Conservation (phyloP, 768 basidiomycete species). For the Rhodotorula toruloides region DNA sequence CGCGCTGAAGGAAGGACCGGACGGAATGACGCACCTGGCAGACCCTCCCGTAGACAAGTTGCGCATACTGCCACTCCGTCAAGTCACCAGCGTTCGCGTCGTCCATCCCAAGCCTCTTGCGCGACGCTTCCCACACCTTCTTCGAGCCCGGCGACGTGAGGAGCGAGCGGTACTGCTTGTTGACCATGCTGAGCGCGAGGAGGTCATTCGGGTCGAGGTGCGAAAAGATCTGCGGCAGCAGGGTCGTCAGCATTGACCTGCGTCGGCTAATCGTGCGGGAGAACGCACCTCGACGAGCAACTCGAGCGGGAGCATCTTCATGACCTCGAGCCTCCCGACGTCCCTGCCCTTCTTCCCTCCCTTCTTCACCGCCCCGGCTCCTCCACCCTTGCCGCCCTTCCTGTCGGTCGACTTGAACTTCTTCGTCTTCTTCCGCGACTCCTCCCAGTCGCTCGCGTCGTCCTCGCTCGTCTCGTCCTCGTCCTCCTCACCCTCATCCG, state of each 20-base stretch:
- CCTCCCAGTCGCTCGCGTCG: not conserved
- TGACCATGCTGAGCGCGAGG: not conserved
- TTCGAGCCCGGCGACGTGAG: not conserved
- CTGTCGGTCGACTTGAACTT: not conserved
- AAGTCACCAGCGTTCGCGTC: not conserved
- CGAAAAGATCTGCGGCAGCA: slow-evolving; percentile 6
- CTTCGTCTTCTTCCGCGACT: not conserved
- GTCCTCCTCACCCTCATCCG: not conserved
- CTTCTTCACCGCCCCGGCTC: not conserved
- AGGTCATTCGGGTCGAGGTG: slow-evolving; percentile 43
- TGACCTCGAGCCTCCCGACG: slow-evolving; percentile 34
- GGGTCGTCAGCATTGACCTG: slow-evolving; percentile 34
- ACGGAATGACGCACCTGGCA: slow-evolving; percentile 1
- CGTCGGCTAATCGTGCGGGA: slow-evolving; percentile 2
- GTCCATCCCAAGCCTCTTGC: slow-evolving; percentile 3
- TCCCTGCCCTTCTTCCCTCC: slow-evolving; percentile 32
- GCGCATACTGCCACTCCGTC: not conserved
- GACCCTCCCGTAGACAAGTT: slow-evolving; percentile 25
- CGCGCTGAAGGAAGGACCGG: not conserved
- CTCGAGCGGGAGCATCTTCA: slow-evolving; percentile 13
- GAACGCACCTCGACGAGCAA: slow-evolving; percentile 17
- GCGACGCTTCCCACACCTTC: slow-evolving; percentile 9
- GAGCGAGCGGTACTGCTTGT: not conserved
- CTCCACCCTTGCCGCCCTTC: not conserved
- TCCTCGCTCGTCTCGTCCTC: not conserved